These are phyloP conservation scores for Lachancea nothofagi DNA, from an alignment of 805 yeast species.

Conservation along the genomic window DNA sequence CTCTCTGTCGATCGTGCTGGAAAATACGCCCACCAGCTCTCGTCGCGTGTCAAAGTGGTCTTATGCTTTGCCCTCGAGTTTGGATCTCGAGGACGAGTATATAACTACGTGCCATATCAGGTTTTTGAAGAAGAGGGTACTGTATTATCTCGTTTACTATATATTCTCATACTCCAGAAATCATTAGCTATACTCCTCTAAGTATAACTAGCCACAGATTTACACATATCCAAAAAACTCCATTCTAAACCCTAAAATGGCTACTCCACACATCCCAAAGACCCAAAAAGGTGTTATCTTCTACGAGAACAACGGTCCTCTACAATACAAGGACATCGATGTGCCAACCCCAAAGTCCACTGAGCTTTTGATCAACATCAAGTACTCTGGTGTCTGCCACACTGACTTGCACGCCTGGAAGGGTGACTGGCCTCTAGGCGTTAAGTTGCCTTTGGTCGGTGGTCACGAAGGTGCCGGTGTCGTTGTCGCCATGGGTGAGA, in stretches of 20 bases:
- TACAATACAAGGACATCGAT: conserved; percentile 65
- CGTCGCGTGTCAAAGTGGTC: no score
- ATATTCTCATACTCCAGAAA: no score
- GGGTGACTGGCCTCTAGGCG: conserved; percentile 85
- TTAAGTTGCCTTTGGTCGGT: conserved; percentile 56
- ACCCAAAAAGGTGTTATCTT: conserved; percentile 70
- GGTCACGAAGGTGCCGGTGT: conserved; percentile 71
- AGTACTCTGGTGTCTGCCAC: conserved; percentile 90
- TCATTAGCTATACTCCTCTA: background rate
- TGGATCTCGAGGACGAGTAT: no score
- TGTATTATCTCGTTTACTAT: no score
- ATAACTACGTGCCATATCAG: no score
- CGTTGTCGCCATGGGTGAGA: conserved; percentile 54
- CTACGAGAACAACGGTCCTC: conserved; percentile 58
- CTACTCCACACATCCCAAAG: conserved; percentile 44
- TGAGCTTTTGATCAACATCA: conserved; percentile 74
- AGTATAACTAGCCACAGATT: conserved; percentile 2
- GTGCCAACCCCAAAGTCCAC: conserved; percentile 75
- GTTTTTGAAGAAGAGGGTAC: no score
- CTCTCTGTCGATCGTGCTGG: no score
- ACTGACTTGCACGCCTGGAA: conserved; percentile 92
- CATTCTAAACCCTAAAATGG: conserved; percentile 16
- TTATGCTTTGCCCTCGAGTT: no score
- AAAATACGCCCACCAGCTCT: no score
- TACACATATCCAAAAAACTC: background rate